Percentiles rank a stretch among this genome's conserved stretches.
Conservation (phyloP, 2,329 filamentous ascomycete species). For the Cercospora berteroae region DNA sequence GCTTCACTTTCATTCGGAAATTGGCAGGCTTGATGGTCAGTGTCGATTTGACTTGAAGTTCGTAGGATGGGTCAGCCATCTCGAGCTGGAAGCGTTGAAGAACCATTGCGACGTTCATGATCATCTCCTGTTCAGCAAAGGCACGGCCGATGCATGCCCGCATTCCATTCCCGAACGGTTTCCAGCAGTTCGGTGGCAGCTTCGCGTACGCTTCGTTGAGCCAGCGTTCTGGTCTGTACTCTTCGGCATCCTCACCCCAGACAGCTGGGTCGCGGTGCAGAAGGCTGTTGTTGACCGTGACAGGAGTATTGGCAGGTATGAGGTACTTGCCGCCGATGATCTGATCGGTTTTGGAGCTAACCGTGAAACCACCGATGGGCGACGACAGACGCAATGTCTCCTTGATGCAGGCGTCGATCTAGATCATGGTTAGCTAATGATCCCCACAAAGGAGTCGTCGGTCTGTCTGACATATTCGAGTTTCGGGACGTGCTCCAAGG, state of each 20-base stretch:
- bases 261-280: constrained; percentile 45
- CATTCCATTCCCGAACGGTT: constrained; percentile 56
- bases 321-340: constrained; percentile 41
- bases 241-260: constrained; percentile 47
- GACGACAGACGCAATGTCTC: constrained; percentile 58
- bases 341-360: constrained; percentile 28
- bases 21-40: constrained; percentile 48
- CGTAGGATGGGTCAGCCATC: constrained; percentile 45
- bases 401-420: constrained; percentile 53
- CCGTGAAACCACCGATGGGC: constrained; percentile 13
- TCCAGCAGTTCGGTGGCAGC: constrained; percentile 47
- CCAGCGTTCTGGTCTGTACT: constrained; percentile 51
- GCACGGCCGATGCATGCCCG: constrained; percentile 54
- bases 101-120: constrained; percentile 46
- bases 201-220: constrained; percentile 44
- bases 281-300: constrained; percentile 37
- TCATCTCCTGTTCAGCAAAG: constrained; percentile 56
- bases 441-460: neutral
- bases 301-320: constrained; percentile 37
- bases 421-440: neutral
- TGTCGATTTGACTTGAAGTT: constrained; percentile 45
- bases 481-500: constrained; percentile 50
- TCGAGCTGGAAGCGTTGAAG: constrained; percentile 48
- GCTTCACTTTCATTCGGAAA: constrained; percentile 39
- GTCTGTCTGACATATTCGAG: constrained; percentile 45